Percentiles rank a stretch among this genome's conserved stretches.
Conservation (phyloP, 805 yeast genomes). For the Lipomyces sp. region DNA sequence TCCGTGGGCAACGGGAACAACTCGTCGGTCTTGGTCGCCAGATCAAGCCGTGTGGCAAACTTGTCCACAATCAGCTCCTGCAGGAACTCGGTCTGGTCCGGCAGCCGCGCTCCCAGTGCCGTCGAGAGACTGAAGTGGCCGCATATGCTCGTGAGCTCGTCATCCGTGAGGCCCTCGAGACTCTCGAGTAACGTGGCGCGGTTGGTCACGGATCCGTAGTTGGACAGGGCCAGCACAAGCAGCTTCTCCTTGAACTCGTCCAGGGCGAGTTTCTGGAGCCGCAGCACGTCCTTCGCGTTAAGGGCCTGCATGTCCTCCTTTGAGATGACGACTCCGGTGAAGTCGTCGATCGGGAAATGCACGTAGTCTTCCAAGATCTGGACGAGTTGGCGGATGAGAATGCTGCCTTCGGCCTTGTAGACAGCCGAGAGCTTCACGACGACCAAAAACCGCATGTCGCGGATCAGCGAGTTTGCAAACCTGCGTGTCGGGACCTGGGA, state of each 20-base stretch:
- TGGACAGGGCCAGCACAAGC: conserved; percentile 33
- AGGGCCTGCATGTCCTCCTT: conserved; percentile 23
- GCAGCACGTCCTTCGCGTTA: conserved; percentile 18
- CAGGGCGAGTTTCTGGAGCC: conserved; percentile 34
- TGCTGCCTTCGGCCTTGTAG: conserved; percentile 10
- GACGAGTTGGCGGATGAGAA: conserved; percentile 4
- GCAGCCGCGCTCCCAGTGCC: not conserved
- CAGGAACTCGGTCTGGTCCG: not conserved
- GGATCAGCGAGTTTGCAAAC: conserved; percentile 36
- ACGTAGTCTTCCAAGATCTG: conserved; percentile 33
- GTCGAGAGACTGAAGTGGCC: conserved; percentile 15
- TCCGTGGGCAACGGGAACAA: conserved; percentile 20
- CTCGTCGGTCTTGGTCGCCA: not conserved
- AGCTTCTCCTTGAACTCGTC: conserved; percentile 29
- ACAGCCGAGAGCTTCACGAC: conserved; percentile 6
- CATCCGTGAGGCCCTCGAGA: conserved; percentile 24
- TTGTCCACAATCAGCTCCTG: conserved; percentile 24
- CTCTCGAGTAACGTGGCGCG: conserved; percentile 30
- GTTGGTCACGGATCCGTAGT: conserved; percentile 31
- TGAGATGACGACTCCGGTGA: conserved; percentile 37
- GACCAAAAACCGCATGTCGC: conserved; percentile 34
- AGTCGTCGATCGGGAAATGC: conserved; percentile 45
- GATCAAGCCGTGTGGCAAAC: conserved; percentile 10
- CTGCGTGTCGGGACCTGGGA: conserved; percentile 46
- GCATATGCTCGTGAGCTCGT: conserved; percentile 27